Conservation (phyloP, 371 early-diverging fungal genomes). For the Actinomortierella ambigua region DNA sequence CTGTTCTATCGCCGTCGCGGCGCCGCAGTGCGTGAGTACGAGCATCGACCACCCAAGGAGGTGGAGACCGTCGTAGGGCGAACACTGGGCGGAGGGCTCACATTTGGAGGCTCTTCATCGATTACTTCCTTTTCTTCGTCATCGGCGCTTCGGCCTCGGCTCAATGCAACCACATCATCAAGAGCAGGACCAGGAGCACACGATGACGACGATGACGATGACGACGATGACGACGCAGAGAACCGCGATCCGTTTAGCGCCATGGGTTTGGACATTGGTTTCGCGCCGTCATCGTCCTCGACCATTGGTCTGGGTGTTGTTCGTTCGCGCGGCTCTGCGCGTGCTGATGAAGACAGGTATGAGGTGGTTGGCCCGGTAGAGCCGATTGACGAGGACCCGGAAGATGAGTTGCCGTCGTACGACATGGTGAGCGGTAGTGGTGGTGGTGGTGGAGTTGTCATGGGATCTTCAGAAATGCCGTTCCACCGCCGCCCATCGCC, state of each 20-base stretch:
- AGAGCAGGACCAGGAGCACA: slow-evolving; percentile 19
- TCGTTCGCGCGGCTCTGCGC: not conserved
- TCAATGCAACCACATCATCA: slow-evolving; percentile 2
- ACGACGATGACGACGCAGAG: slow-evolving; percentile 19
- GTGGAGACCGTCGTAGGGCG: not conserved
- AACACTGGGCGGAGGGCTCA: not conserved
- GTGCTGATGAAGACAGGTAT: not conserved
- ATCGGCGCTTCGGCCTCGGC: not conserved
- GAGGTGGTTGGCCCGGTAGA: not conserved
- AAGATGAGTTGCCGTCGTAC: slow-evolving; percentile 5
- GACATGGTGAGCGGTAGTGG: too few relatives aligned
- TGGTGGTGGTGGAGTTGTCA: too few relatives aligned
- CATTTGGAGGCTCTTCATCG: not conserved
- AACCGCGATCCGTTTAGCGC: not conserved
- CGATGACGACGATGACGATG: slow-evolving; percentile 14
- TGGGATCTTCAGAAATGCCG: too few relatives aligned
- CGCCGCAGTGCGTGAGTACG: slow-evolving; percentile 33
- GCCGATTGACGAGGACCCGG: not conserved
- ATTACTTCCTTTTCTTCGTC: not conserved
- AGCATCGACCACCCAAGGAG: slow-evolving; percentile 12
- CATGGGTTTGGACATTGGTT: too few relatives aligned
- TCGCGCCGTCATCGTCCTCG: not conserved
- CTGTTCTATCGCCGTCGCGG: slow-evolving; percentile 83
- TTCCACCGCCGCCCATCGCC: too few relatives aligned
- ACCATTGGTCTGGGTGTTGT: not conserved